Conservation (phyloP, 495 filamentous ascomycete species). For the Chaetomium cochliodes region DNA sequence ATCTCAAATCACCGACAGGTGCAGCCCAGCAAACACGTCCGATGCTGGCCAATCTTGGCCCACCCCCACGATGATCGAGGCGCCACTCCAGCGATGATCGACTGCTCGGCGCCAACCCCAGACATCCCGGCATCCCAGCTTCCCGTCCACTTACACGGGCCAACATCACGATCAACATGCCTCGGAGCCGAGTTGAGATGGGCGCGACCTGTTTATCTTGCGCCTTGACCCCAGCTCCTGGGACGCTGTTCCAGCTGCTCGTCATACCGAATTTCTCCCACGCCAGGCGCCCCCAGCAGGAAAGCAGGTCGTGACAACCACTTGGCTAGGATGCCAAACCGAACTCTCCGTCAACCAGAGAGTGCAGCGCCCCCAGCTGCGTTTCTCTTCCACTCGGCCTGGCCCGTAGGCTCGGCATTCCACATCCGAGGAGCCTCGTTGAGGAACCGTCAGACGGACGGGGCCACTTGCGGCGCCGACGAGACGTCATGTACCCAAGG, state of each 20-base stretch:
- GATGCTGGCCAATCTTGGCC: constrained; percentile 7
- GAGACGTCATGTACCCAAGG: constrained; percentile 28
- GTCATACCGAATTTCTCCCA: background rate
- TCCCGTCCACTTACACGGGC: background rate
- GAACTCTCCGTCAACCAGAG: background rate
- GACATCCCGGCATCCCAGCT: background rate
- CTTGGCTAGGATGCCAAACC: background rate
- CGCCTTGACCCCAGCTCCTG: background rate
- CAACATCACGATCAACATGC: constrained; percentile 18
- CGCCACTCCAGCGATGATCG: constrained; percentile 10
- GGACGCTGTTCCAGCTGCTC: background rate
- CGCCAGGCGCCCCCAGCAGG: background rate
- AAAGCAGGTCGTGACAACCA: background rate
- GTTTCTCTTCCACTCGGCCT: constrained; percentile 13
- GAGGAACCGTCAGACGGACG: constrained; percentile 8
- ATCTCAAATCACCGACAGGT: constrained; percentile 9
- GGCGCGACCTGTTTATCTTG: background rate
- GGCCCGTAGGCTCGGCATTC: constrained; percentile 5
- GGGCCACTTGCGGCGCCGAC: constrained; percentile 14
- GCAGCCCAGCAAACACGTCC: constrained; percentile 11
- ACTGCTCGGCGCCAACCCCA: constrained; percentile 13
- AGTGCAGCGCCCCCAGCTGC: constrained; percentile 1
- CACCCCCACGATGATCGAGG: constrained; percentile 7
- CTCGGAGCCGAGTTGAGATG: background rate
- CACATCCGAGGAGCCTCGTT: background rate